Conservation (phyloP, 495 filamentous ascomycete species). For the Neurospora cerealis region DNA sequence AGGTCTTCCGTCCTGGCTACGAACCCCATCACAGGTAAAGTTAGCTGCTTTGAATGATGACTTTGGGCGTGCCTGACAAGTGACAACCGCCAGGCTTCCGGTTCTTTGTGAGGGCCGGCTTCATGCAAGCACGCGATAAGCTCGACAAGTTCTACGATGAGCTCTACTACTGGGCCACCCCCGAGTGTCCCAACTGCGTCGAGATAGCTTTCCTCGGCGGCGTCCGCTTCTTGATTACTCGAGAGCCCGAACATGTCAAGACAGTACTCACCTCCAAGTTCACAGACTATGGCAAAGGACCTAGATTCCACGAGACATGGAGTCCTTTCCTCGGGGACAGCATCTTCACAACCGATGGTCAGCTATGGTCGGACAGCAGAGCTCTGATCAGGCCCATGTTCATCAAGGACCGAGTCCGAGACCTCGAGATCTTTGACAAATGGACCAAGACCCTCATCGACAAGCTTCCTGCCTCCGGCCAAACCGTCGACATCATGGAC, state of each 20-base stretch:
- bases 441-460: constrained; percentile 32
- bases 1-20: constrained; percentile 13
- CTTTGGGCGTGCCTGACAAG: no score
- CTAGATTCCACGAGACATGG: constrained; percentile 40
- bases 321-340: constrained; percentile 45
- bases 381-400: constrained; percentile 49
- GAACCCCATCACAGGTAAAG: constrained; percentile 15
- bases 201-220: constrained; percentile 24
- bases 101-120: constrained; percentile 11
- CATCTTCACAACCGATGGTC: constrained; percentile 51
- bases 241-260: constrained; percentile 50
- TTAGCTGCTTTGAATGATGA: neutral
- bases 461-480: constrained; percentile 28
- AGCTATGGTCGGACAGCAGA: constrained; percentile 42
- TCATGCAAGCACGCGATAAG: constrained; percentile 20
- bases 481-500: constrained; percentile 41
- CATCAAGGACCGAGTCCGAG: constrained; percentile 39
- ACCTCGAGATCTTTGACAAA: constrained; percentile 41
- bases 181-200: constrained; percentile 28
- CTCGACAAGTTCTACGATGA: constrained; percentile 22
- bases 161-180: constrained; percentile 20
- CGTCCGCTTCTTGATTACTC: constrained; percentile 36
- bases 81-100: constrained; percentile 5
- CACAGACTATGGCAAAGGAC: constrained; percentile 45
- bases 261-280: constrained; percentile 47